A percentile compares a stretch with the other conserved stretches of the same genome.
phyloP scores from a whole-genome alignment of 257 asterid species.

The Coffea canephora region DNA sequence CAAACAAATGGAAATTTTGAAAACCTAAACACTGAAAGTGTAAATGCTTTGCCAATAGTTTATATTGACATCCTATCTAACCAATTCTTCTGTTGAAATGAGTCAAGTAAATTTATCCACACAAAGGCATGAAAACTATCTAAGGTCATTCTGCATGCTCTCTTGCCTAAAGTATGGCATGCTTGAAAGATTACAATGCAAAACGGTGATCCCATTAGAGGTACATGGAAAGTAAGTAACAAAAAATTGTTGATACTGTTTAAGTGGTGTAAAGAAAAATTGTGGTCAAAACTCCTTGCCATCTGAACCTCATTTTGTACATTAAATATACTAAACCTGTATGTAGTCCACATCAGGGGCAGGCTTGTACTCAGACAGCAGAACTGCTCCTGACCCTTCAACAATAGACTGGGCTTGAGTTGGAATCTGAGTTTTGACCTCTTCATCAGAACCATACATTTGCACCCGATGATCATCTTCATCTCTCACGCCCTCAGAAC shows the following conservation, averaged over 20 bases:
- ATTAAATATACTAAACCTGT: slow-evolving; percentile 55
- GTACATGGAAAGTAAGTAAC: not conserved
- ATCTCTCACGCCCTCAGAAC: slow-evolving; percentile 33
- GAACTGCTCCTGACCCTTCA: slow-evolving; percentile 79
- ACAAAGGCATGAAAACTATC: not conserved
- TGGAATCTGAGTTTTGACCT: slow-evolving; percentile 66
- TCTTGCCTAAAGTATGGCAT: not conserved
- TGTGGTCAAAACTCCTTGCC: not conserved
- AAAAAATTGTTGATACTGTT: not conserved
- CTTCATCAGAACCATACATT: slow-evolving; percentile 78
- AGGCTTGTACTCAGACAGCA: slow-evolving; percentile 73
- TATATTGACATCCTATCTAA: not conserved
- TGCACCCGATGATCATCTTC: slow-evolving; percentile 47
- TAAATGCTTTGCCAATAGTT: not conserved
- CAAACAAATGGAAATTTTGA: not conserved
- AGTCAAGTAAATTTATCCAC: not conserved
- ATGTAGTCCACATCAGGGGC: slow-evolving; percentile 89
- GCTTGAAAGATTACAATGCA: not conserved
- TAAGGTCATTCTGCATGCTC: not conserved
- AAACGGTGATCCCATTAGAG: too few relatives aligned
- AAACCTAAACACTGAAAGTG: not conserved
- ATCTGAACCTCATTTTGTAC: not conserved
- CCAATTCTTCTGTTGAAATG: not conserved
- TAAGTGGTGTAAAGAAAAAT: not conserved
- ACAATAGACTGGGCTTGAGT: slow-evolving; percentile 78